Evolutionary conservation across 495 filamentous ascomycete species (phyloP), one percentile per base, ranked within the genome.

Genomic region (Saxophila tyrrhenica): DNA sequence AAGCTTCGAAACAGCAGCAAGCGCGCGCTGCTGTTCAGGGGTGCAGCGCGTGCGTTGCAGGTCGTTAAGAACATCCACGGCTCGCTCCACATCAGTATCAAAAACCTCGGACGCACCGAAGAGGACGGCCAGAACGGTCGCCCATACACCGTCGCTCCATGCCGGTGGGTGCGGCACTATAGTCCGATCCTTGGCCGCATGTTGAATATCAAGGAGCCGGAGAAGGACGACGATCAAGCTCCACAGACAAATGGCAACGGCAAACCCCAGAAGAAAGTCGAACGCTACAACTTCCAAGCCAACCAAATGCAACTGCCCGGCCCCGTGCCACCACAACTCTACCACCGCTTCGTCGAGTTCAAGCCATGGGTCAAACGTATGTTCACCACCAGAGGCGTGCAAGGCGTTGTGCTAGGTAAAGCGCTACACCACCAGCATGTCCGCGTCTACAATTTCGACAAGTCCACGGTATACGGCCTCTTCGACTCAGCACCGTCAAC

Each of bases 341-440:
- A 94, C 64, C 89, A 95, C 64, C 82, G 86, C 55, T 97, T 83
- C 68, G 89, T 96, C 44, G 90, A 92, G 64, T 95, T 96, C 67
- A 84, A 79, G 43, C 90, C 91, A 19, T 87, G 94, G 61, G 84
- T 97, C 38, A 86, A 86, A 19, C 78, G 81, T 35, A 92, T 95
- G 82, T 97, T 96, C 68, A 84, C 81, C 19, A 76, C 79, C 9
- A 73, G 74, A 15, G 91, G 89, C 48, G 52, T 95, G 7, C 74
- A 82, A 21, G 91, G 91, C 3, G 79, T 79, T 22, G 75, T 95
- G 57, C 70, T 96, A 25, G 84, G 89, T 66, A 84, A 81, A 59
- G 85, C 86, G 0, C 78, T 97, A 2, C 90, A 94, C 65, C 85
- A 94, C 62, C 91, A 97, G 63, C 92, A 97, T 64, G 69, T 72